A percentile compares a stretch with the other conserved stretches of the same genome.
phyloP scores from a whole-genome alignment of 2,329 filamentous ascomycete species.

The Cladophialophora exuberans region DNA sequence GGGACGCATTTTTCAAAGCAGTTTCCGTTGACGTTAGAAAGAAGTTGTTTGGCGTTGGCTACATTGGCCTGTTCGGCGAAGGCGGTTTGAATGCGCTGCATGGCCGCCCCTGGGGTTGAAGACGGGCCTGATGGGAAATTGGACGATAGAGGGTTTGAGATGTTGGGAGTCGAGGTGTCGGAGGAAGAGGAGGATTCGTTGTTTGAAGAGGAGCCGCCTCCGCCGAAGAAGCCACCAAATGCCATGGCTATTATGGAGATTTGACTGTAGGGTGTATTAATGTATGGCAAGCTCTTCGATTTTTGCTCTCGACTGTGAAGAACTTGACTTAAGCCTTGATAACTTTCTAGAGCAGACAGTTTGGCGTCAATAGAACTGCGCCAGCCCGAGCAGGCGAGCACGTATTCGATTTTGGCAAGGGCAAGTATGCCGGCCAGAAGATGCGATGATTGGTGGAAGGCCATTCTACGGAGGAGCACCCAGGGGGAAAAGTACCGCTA shows the following conservation, averaged over 20 bases:
- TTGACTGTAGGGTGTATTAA: background rate
- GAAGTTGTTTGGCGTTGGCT: constrained; percentile 69
- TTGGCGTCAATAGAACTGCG: constrained; percentile 6
- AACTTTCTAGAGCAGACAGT: background rate
- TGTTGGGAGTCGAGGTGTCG: constrained; percentile 11
- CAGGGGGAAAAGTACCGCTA: too few species aligned
- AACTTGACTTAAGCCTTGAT: too few species aligned
- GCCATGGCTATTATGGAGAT: constrained; percentile 25
- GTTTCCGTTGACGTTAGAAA: constrained; percentile 79
- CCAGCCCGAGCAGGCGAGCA: background rate
- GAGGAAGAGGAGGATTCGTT: constrained; percentile 28
- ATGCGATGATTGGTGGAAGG: background rate
- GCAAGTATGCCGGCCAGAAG: background rate
- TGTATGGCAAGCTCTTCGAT: background rate
- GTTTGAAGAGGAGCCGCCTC: constrained; percentile 34
- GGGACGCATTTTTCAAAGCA: constrained; percentile 79
- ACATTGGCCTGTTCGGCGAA: constrained; percentile 68
- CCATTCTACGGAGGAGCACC: background rate
- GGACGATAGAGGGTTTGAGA: constrained; percentile 17
- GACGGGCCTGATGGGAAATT: constrained; percentile 28
- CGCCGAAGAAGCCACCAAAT: constrained; percentile 42
- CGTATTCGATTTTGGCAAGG: too few species aligned
- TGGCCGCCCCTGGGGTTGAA: constrained; percentile 21
- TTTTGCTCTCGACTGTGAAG: too few species aligned
- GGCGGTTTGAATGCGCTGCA: constrained; percentile 51